A percentile compares a stretch with the other conserved stretches of the same genome.
Evolutionary conservation across 176 grass and related monocot genomes (phyloP).

Genomic region (Rhynchospora breviuscula): DNA sequence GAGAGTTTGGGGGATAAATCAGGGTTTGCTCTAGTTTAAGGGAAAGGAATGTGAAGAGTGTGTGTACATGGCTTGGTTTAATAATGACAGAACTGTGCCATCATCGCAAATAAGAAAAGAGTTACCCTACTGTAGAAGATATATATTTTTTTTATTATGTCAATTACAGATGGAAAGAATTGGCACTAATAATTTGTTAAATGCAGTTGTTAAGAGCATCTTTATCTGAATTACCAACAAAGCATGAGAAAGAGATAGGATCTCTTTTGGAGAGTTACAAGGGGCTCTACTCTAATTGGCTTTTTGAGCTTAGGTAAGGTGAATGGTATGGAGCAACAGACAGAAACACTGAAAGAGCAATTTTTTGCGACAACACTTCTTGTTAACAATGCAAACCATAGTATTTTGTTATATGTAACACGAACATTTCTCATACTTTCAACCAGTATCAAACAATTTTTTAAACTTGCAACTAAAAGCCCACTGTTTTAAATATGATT

Average conservation of each 20-base stretch:
- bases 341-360: not conserved
- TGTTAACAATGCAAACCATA: not conserved
- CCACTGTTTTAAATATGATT: not conserved
- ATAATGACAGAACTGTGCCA: not conserved
- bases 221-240: constrained; percentile 42
- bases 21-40: not conserved
- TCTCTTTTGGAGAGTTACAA: constrained; percentile 55
- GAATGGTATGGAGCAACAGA: not conserved
- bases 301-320: constrained; percentile 71
- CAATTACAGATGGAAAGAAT: not conserved
- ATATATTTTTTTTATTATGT: not conserved
- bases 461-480: not conserved
- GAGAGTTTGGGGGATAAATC: not conserved
- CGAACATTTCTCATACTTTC: not conserved
- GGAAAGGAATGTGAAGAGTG: not conserved
- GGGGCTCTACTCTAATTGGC: constrained; percentile 69
- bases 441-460: not conserved
- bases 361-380: not conserved
- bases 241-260: constrained; percentile 65
- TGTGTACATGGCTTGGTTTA: not conserved
- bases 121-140: not conserved
- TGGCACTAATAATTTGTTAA: not conserved
- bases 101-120: not conserved
- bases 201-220: constrained; percentile 53
- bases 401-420: not conserved